These are phyloP conservation scores for Fraxinus xanthoxyloides DNA, from an alignment of 305 asterid species.

Conservation along the genomic window DNA sequence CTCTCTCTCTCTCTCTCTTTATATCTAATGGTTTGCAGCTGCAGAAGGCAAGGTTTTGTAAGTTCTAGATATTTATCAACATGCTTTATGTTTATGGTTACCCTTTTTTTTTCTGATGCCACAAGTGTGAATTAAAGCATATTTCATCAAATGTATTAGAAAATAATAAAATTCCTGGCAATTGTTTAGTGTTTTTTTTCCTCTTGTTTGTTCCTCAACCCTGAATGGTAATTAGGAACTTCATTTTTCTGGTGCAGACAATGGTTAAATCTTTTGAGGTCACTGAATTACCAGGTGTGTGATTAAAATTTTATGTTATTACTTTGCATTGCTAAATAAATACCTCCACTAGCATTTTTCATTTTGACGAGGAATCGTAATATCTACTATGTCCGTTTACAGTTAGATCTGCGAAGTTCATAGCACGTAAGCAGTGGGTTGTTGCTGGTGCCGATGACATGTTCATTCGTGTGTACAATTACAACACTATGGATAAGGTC, in stretches of 20 bases:
- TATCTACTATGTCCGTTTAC: conserved; percentile 23
- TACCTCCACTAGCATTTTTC: background rate
- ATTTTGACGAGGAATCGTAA: conserved; percentile 11
- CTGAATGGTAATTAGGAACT: conserved; percentile 12
- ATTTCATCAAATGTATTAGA: conserved; percentile 8
- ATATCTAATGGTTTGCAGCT: conserved; percentile 3
- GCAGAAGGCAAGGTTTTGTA: conserved; percentile 11
- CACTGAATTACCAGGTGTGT: conserved; percentile 90
- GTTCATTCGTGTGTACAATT: conserved; percentile 62
- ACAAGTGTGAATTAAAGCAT: background rate
- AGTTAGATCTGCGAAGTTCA: conserved; percentile 68
- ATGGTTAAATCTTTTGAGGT: conserved; percentile 91
- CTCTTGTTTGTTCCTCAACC: background rate
- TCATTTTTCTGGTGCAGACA: conserved; percentile 58
- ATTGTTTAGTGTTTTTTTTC: conserved; percentile 1
- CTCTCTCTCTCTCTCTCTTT: background rate
- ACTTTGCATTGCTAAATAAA: conserved; percentile 21
- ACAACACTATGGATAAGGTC: conserved; percentile 59
- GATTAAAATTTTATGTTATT: conserved; percentile 20
- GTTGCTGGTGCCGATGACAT: conserved; percentile 68
- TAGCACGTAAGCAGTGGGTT: conserved; percentile 59
- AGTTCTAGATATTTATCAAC: background rate
- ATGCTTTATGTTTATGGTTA: background rate
- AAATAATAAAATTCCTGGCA: background rate
- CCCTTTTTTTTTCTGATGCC: conserved; percentile 1